Evolutionary conservation across 257 asterid species (phyloP).

Genomic region (Asclepias syriaca): DNA sequence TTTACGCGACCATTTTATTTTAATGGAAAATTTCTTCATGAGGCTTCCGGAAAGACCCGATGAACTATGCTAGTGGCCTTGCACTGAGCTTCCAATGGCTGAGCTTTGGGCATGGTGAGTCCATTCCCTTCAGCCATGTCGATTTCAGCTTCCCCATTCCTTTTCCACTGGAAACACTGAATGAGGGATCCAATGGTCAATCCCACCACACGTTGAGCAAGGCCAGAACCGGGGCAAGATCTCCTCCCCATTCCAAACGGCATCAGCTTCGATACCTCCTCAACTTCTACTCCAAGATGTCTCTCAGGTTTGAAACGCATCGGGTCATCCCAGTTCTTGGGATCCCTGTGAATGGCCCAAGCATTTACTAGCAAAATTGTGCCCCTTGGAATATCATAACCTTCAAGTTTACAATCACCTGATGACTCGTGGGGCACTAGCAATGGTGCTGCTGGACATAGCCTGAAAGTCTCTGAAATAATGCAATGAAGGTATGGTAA

Average conservation of each 20-base stretch:
- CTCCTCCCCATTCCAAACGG: slow-evolving; percentile 77
- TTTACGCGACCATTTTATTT: not conserved
- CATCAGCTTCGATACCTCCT: slow-evolving; percentile 32
- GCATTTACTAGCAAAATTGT: slow-evolving; percentile 54
- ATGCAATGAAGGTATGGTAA: slow-evolving; percentile 48
- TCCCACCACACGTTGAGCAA: slow-evolving; percentile 49
- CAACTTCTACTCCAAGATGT: slow-evolving; percentile 28
- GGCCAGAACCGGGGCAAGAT: slow-evolving; percentile 58
- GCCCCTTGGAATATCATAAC: slow-evolving; percentile 49
- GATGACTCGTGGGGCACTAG: slow-evolving; percentile 57
- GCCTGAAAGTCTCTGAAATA: slow-evolving; percentile 40
- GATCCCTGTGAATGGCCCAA: slow-evolving; percentile 69
- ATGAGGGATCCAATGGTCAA: slow-evolving; percentile 41
- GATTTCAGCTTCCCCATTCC: slow-evolving; percentile 27
- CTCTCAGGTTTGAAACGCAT: slow-evolving; percentile 50
- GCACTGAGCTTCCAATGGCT: slow-evolving; percentile 45
- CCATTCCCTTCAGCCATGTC: slow-evolving; percentile 55
- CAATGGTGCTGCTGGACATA: slow-evolving; percentile 49
- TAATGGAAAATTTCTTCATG: not conserved
- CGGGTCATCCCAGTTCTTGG: slow-evolving; percentile 49
- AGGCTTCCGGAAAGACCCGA: slow-evolving; percentile 10
- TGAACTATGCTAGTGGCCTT: slow-evolving; percentile 24
- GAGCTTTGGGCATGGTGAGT: slow-evolving; percentile 29
- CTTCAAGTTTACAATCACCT: slow-evolving; percentile 37
- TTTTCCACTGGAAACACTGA: slow-evolving; percentile 60